Evolutionary conservation across 2,329 filamentous ascomycete genomes (phyloP).

Genomic region (Calonectria pauciramosa): DNA sequence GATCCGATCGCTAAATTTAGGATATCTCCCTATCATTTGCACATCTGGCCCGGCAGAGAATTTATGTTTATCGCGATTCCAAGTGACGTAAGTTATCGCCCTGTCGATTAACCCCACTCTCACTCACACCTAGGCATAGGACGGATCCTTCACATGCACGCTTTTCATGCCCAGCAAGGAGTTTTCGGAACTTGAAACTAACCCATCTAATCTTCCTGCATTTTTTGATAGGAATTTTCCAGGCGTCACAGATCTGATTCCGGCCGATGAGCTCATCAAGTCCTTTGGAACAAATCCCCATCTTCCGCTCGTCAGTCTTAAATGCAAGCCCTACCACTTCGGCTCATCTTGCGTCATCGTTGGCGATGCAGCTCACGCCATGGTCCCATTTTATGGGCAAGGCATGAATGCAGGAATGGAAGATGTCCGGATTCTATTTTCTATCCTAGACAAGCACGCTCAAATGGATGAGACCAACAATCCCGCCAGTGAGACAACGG

Average conservation of each 20-base stretch:
- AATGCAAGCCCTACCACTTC: constrained; percentile 91
- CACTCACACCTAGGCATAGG: constrained; percentile 58
- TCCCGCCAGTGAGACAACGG: constrained; percentile 49
- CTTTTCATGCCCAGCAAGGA: constrained; percentile 84
- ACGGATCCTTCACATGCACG: constrained; percentile 95
- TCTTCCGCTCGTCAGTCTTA: constrained; percentile 92
- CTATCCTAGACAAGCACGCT: constrained; percentile 79
- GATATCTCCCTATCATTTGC: constrained; percentile 92
- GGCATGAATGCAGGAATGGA: constrained; percentile 98
- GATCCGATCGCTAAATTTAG: constrained; percentile 68
- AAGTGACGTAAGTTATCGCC: constrained; percentile 63
- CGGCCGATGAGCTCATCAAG: constrained; percentile 74
- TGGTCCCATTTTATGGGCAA: constrained; percentile 98
- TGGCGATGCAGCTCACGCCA: constrained; percentile 95
- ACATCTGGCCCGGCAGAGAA: constrained; percentile 95
- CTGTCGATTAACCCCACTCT: constrained; percentile 32
- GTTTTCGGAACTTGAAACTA: constrained; percentile 76
- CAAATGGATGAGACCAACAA: constrained; percentile 60
- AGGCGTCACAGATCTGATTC: constrained; percentile 82
- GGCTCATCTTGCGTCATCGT: constrained; percentile 83
- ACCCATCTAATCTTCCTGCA: constrained; percentile 69
- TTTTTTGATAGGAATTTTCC: constrained; percentile 92
- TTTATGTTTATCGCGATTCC: constrained; percentile 99
- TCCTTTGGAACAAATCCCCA: constrained; percentile 90
- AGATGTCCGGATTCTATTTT: constrained; percentile 91